Percentiles rank a stretch among this genome's conserved stretches.
These are phyloP conservation scores for Mortierella sp. DNA, from an alignment of 371 early-diverging fungal genomes.

Conservation along the genomic window DNA sequence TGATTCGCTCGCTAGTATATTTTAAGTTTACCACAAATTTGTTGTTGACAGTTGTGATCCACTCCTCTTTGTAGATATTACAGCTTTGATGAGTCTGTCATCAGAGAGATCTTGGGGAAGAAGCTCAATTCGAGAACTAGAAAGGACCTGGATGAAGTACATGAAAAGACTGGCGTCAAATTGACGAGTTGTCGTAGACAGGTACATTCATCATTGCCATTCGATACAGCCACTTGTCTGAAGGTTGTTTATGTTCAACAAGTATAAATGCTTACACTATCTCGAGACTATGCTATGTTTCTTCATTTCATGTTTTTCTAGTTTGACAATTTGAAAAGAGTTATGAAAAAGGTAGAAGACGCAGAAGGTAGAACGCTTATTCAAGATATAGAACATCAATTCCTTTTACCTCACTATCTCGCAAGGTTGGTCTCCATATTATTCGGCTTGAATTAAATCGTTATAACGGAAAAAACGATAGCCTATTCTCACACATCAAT, in stretches of 20 bases:
- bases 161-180: constrained; percentile 60
- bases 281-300: not conserved
- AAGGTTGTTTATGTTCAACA: not conserved
- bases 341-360: constrained; percentile 71
- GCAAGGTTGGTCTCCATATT: constrained; percentile 55
- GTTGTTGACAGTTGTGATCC: not conserved
- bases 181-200: constrained; percentile 67
- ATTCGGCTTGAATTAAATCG: not conserved
- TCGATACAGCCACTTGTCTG: not conserved
- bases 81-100: constrained; percentile 64
- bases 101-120: constrained; percentile 68
- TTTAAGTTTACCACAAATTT: not conserved
- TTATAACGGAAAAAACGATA: not conserved
- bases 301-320: not conserved
- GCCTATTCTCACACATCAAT: not conserved
- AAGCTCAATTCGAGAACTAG: constrained; percentile 62
- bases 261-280: not conserved
- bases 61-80: constrained; percentile 61
- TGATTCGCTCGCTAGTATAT: not conserved
- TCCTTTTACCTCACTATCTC: constrained; percentile 60
- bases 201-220: constrained; percentile 17
- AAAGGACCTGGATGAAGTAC: constrained; percentile 63
- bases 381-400: constrained; percentile 60
- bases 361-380: constrained; percentile 62
- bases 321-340: constrained; percentile 77